Evolutionary conservation across 2,329 filamentous ascomycete species (phyloP).

Genomic region (Fusarium praegraminearum): DNA sequence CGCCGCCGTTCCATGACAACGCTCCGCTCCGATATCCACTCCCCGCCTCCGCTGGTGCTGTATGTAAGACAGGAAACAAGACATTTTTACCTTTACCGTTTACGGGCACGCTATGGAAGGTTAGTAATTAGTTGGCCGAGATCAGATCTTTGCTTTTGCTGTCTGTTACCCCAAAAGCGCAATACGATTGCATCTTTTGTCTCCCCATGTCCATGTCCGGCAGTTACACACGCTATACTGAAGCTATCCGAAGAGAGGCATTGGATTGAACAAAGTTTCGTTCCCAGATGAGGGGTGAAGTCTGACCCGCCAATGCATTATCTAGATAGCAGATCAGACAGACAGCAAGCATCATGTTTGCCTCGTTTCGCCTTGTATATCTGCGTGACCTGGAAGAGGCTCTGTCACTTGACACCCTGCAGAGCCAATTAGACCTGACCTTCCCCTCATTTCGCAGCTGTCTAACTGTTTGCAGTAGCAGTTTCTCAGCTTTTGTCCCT

Average conservation of each 20-base stretch:
- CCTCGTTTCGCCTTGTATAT: neutral
- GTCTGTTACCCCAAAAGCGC: constrained; percentile 1
- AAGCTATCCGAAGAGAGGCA: constrained; percentile 36
- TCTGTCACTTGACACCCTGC: constrained; percentile 14
- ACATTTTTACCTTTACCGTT: neutral
- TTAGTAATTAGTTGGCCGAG: neutral
- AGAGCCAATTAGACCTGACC: constrained; percentile 6
- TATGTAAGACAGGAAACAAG: constrained; percentile 7
- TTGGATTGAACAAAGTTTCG: constrained; percentile 3
- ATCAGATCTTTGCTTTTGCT: neutral
- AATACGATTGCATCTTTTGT: constrained; percentile 25
- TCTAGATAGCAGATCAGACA: neutral
- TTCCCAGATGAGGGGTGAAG: neutral
- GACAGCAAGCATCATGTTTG: neutral
- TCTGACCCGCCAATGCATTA: constrained; percentile 24
- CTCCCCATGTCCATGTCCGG: constrained; percentile 4
- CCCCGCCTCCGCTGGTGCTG: constrained; percentile 17
- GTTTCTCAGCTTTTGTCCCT: constrained; percentile 37
- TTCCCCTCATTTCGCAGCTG: neutral
- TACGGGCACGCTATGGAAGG: neutral
- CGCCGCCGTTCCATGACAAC: constrained; percentile 30
- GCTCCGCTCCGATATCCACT: constrained; percentile 38
- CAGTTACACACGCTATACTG: constrained; percentile 14
- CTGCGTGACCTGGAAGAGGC: neutral
- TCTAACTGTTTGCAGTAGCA: constrained; percentile 36